Evolutionary conservation across 495 filamentous ascomycete species (phyloP).

Genomic region (Astrocystis sublimbata): DNA sequence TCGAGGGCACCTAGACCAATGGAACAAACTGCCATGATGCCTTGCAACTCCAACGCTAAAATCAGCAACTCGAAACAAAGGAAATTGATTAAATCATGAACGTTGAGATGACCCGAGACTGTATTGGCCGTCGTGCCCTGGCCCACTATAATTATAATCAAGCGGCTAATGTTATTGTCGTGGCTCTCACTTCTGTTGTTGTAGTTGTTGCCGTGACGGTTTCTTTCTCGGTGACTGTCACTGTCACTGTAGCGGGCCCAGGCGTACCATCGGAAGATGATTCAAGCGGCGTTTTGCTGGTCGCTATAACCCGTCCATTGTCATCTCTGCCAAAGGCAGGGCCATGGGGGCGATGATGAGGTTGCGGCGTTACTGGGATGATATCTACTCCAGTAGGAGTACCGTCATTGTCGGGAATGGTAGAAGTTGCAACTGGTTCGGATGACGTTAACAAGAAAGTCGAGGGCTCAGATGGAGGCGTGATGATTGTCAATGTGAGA

Average conservation of each 20-base stretch:
- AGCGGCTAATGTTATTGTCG: conserved; percentile 9
- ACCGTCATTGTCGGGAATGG: not conserved
- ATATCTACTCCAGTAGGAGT: conserved; percentile 19
- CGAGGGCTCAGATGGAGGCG: not conserved
- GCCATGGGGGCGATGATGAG: not conserved
- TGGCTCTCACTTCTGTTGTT: conserved; percentile 1
- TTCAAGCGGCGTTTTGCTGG: not conserved
- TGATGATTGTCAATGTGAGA: not conserved
- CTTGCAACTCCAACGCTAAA: conserved; percentile 16
- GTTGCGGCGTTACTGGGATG: not conserved
- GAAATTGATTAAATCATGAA: not conserved
- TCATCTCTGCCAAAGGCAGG: not conserved
- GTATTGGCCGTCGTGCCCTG: not conserved
- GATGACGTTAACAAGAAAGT: not conserved
- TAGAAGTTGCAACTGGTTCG: not conserved
- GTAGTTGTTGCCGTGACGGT: conserved; percentile 15
- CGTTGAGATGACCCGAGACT: not conserved
- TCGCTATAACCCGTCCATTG: not conserved
- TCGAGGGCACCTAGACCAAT: not conserved
- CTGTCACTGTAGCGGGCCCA: conserved; percentile 8
- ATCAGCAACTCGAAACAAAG: conserved; percentile 2
- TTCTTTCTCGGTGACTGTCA: conserved; percentile 18
- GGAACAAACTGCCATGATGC: conserved; percentile 1
- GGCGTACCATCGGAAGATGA: not conserved
- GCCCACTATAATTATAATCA: not conserved